phyloP scores from a whole-genome alignment of 495 filamentous ascomycete genomes.

The Neurospora sp. region DNA sequence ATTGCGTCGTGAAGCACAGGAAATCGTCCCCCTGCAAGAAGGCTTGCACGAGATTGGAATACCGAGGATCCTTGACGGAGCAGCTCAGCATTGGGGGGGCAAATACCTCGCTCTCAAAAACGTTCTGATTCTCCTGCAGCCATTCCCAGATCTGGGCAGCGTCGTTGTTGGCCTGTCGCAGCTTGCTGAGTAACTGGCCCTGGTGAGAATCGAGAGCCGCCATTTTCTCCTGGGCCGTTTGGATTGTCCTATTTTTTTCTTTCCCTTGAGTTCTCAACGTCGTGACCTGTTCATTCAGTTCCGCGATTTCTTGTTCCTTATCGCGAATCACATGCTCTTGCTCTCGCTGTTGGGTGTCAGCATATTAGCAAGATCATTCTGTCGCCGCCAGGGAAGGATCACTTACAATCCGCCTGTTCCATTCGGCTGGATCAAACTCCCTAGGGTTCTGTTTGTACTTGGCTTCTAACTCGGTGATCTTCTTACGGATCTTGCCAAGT shows the following conservation, averaged over 20 bases:
- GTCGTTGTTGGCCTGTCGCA: conserved; percentile 48
- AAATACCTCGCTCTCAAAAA: conserved; percentile 74
- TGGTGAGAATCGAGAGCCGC: conserved; percentile 57
- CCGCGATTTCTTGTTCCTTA: conserved; percentile 24
- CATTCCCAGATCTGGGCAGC: conserved; percentile 65
- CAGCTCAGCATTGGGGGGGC: conserved; percentile 78
- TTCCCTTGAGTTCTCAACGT: conserved; percentile 13
- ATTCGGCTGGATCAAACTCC: conserved; percentile 39
- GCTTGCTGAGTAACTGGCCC: conserved; percentile 60
- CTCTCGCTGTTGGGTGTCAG: conserved; percentile 19
- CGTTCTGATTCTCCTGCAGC: conserved; percentile 57
- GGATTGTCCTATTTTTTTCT: conserved; percentile 12
- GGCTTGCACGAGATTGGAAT: conserved; percentile 65
- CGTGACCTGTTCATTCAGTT: conserved; percentile 23
- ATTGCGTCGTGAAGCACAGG: conserved; percentile 70
- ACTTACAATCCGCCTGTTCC: conserved; percentile 46
- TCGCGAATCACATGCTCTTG: conserved; percentile 40
- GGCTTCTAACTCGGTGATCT: conserved; percentile 34
- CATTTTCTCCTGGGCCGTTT: conserved; percentile 39
- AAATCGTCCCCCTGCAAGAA: conserved; percentile 54
- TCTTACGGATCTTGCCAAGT: conserved; percentile 29
- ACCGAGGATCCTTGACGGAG: conserved; percentile 65
- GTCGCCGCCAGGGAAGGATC: background rate
- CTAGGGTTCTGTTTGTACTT: conserved; percentile 34
- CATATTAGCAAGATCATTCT: background rate